Evolutionary conservation across 2,329 filamentous ascomycete species (phyloP).

Genomic region (Zymoseptoria brevis): DNA sequence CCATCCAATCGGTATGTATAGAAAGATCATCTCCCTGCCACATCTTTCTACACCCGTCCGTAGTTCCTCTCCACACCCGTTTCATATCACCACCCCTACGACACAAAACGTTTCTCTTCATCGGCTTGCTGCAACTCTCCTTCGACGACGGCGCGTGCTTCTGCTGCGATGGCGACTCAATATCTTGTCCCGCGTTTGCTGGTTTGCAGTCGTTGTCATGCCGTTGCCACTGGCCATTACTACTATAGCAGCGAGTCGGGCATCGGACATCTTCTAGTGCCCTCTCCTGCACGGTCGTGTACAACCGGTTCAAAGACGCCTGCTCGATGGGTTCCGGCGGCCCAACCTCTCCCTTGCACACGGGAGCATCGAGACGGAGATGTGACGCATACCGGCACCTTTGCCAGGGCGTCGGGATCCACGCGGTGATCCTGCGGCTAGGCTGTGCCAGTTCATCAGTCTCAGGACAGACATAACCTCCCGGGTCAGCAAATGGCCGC

Average conservation of each 20-base stretch:
- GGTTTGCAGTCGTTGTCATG: too few relatives aligned
- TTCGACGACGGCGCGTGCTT: background rate
- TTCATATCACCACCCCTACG: background rate
- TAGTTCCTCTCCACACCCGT: background rate
- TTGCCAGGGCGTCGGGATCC: background rate
- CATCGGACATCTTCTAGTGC: background rate
- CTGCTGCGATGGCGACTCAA: background rate
- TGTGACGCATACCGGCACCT: background rate
- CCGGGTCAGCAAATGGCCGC: background rate
- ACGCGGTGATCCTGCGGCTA: background rate
- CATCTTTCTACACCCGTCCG: background rate
- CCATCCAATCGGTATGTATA: background rate
- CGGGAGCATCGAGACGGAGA: background rate
- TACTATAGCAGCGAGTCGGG: too few relatives aligned
- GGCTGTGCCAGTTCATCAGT: background rate
- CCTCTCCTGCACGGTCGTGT: background rate
- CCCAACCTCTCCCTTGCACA: background rate
- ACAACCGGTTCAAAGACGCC: background rate
- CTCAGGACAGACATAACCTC: background rate
- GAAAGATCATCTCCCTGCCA: background rate
- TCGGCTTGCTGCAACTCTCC: background rate
- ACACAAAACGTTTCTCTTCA: background rate
- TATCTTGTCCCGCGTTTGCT: background rate
- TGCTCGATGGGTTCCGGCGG: background rate
- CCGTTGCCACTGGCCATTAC: too few relatives aligned